Evolutionary conservation across 2,329 filamentous ascomycete genomes (phyloP).

Genomic region (Septoria linicola): DNA sequence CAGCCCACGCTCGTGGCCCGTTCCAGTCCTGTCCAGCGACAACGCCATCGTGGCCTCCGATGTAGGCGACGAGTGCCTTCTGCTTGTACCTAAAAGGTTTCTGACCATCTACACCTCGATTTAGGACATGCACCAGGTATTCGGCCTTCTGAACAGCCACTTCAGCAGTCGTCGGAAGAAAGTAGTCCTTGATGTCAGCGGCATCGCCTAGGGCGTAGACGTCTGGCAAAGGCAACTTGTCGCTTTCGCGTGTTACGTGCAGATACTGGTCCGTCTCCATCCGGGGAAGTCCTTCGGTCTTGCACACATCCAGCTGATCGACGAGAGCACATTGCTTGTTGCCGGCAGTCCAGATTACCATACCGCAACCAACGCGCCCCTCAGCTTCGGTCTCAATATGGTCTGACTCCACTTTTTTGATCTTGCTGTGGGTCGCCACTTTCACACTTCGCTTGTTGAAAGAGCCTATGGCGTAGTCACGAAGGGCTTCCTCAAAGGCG

Average conservation of each 20-base stretch:
- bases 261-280: conserved; percentile 40
- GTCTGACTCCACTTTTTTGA: conserved; percentile 38
- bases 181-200: conserved; percentile 40
- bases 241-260: conserved; percentile 31
- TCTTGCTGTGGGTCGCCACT: conserved; percentile 41
- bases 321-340: conserved; percentile 39
- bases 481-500: conserved; percentile 43
- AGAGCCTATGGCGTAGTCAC: conserved; percentile 44
- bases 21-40: conserved; percentile 45
- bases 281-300: conserved; percentile 37
- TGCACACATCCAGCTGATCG: conserved; percentile 36
- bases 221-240: conserved; percentile 32
- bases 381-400: conserved; percentile 40
- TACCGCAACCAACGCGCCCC: conserved; percentile 40
- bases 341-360: conserved; percentile 43
- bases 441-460: conserved; percentile 41
- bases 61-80: conserved; percentile 43
- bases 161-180: conserved; percentile 40
- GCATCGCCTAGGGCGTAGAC: conserved; percentile 41
- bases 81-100: conserved; percentile 43
- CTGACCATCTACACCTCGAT: conserved; percentile 20
- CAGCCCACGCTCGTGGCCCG: conserved; percentile 45
- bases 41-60: conserved; percentile 45
- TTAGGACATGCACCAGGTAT: conserved; percentile 37
- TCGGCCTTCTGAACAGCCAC: conserved; percentile 42